Conservation (phyloP, 208 protist species). For the Leishmania tropica region DNA sequence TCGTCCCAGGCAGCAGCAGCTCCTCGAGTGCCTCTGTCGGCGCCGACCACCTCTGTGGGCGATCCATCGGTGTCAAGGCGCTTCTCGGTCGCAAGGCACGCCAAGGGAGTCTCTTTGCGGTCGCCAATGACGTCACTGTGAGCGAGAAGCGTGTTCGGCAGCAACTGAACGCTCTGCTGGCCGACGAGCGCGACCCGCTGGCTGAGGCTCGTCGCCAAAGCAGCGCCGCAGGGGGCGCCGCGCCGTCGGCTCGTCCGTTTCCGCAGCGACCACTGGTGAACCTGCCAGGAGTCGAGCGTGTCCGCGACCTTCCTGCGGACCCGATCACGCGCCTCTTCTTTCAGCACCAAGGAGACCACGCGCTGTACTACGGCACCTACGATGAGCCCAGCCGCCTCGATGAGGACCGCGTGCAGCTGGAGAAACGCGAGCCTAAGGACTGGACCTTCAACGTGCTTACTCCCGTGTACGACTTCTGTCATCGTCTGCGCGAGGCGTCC, state of each 20-base stretch:
- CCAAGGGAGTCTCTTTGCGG: conserved; percentile 74
- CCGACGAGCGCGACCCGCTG: conserved; percentile 67
- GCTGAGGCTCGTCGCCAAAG: conserved; percentile 15
- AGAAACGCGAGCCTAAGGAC: conserved; percentile 73
- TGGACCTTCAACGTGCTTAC: conserved; percentile 82
- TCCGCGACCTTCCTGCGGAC: conserved; percentile 86
- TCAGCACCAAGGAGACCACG: conserved; percentile 91
- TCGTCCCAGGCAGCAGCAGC: conserved; percentile 30
- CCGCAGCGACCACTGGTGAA: conserved; percentile 67
- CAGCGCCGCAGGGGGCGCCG: conserved; percentile 6
- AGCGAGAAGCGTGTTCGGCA: conserved; percentile 75
- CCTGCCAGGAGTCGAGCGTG: conserved; percentile 82
- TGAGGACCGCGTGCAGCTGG: conserved; percentile 84
- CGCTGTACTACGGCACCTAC: conserved; percentile 91
- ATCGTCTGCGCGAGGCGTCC: conserved; percentile 83
- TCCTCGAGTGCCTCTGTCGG: conserved; percentile 13
- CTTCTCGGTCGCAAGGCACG: conserved; percentile 60
- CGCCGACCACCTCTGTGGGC: conserved; percentile 7
- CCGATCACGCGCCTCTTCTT: conserved; percentile 93
- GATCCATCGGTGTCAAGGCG: conserved; percentile 24
- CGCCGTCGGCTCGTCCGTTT: conserved; percentile 24
- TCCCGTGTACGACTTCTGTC: conserved; percentile 90
- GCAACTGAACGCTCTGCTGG: conserved; percentile 79
- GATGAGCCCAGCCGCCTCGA: conserved; percentile 76
- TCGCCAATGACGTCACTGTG: conserved; percentile 67